phyloP scores from a whole-genome alignment of 176 grass and related monocot genomes.

The Cenchrus purpureus region DNA sequence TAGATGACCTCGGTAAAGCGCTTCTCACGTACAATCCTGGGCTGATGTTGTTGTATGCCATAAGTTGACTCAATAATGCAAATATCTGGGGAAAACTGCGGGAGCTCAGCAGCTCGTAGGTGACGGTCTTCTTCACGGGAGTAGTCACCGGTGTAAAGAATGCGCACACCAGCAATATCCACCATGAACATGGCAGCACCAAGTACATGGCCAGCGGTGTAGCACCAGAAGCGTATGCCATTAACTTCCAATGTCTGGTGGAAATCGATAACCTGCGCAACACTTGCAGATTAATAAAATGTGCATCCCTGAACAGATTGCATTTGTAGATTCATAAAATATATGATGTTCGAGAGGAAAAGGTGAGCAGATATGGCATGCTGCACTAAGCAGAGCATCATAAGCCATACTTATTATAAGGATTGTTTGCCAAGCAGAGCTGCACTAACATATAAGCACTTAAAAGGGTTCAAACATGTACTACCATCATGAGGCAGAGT shows the following conservation, averaged over 20 bases:
- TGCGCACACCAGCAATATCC: constrained; percentile 88
- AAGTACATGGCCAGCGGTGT: constrained; percentile 93
- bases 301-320: background rate
- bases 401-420: background rate
- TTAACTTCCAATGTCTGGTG: constrained; percentile 96
- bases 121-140: constrained; percentile 93
- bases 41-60: constrained; percentile 87
- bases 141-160: constrained; percentile 96
- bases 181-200: constrained; percentile 99
- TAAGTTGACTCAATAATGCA: constrained; percentile 97
- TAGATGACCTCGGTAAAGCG: constrained; percentile 94
- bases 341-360: background rate
- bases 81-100: constrained; percentile 80
- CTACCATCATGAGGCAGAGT: background rate
- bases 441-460: background rate
- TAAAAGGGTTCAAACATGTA: background rate
- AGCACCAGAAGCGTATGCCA: constrained; percentile 99
- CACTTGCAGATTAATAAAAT: constrained; percentile 21
- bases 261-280: constrained; percentile 88
- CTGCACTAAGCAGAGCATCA: background rate
- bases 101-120: constrained; percentile 83
- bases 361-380: background rate
- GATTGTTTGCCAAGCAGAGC: background rate
- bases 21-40: constrained; percentile 72
- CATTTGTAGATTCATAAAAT: background rate